Conservation (phyloP, 1,284 basidiomycete species). For the Ganoderma multipileum region DNA sequence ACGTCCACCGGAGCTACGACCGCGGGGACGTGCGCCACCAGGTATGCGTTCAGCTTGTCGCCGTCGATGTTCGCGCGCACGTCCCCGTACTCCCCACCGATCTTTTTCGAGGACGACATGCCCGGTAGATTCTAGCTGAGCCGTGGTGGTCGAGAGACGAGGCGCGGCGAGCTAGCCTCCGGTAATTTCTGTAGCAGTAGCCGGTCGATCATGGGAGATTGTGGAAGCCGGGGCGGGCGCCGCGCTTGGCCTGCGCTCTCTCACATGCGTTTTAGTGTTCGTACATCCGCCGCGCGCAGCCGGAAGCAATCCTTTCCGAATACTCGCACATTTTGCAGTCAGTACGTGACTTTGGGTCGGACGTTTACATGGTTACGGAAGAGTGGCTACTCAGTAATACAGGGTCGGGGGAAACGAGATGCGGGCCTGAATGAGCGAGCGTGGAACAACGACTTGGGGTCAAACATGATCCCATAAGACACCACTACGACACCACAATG, state of each 20-base stretch:
- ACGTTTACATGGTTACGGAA: not conserved
- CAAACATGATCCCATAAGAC: not conserved
- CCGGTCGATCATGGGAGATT: not conserved
- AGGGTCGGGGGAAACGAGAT: not conserved
- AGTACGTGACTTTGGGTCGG: not conserved
- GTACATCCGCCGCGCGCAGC: not conserved
- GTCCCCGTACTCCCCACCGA: slow-evolving; percentile 77
- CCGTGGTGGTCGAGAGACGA: not conserved
- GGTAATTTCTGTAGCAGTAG: not conserved
- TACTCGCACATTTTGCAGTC: not conserved
- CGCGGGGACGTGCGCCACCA: slow-evolving; percentile 60
- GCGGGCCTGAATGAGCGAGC: no score
- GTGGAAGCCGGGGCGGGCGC: not conserved
- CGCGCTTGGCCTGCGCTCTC: not conserved
- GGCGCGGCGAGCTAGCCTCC: not conserved
- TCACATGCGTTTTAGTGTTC: not conserved
- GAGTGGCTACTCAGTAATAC: not conserved
- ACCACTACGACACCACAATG: no score
- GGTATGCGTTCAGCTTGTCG: slow-evolving; percentile 71
- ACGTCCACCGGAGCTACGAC: slow-evolving; percentile 77
- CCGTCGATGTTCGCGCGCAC: slow-evolving; percentile 78
- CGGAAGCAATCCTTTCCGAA: not conserved
- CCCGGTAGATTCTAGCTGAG: not conserved
- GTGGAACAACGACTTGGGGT: not conserved
- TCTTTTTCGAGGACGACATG: slow-evolving; percentile 45